phyloP scores from a whole-genome alignment of 495 filamentous ascomycete species.

The Cercophora samala region DNA sequence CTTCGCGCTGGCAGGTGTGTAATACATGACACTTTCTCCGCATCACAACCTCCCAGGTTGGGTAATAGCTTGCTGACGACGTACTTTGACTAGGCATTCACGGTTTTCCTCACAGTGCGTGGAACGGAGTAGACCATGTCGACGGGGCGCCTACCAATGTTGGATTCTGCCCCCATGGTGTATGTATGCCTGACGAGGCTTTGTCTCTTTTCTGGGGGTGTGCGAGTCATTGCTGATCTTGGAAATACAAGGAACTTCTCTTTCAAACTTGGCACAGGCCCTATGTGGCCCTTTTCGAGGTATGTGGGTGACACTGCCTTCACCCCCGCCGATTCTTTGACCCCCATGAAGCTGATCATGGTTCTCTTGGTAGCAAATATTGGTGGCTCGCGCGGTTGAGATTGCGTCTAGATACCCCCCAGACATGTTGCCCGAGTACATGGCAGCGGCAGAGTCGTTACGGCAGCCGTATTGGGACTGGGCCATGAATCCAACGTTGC shows the following conservation, averaged over 20 bases:
- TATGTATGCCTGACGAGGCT: constrained; percentile 30
- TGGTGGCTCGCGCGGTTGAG: constrained; percentile 35
- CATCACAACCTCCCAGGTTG: constrained; percentile 1
- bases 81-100: constrained; percentile 48
- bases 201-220: not conserved
- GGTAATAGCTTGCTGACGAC: constrained; percentile 13
- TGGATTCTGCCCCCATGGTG: constrained; percentile 51
- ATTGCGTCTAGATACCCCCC: constrained; percentile 34
- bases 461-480: constrained; percentile 47
- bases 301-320: constrained; percentile 14
- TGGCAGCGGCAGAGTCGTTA: constrained; percentile 34
- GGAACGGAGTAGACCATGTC: constrained; percentile 44
- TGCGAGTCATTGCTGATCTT: constrained; percentile 10
- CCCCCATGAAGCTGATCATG: not conserved
- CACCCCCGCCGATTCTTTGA: not conserved
- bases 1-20: constrained; percentile 48
- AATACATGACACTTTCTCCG: not conserved
- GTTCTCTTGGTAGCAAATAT: constrained; percentile 33
- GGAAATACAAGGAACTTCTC: constrained; percentile 31
- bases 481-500: constrained; percentile 32
- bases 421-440: constrained; percentile 29
- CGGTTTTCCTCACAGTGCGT: constrained; percentile 46
- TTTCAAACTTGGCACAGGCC: constrained; percentile 45
- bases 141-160: constrained; percentile 25
- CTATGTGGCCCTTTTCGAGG: constrained; percentile 43